Evolutionary conservation across 192 early-diverging fungal species (phyloP).

Genomic region (Allomyces macrogynus): DNA sequence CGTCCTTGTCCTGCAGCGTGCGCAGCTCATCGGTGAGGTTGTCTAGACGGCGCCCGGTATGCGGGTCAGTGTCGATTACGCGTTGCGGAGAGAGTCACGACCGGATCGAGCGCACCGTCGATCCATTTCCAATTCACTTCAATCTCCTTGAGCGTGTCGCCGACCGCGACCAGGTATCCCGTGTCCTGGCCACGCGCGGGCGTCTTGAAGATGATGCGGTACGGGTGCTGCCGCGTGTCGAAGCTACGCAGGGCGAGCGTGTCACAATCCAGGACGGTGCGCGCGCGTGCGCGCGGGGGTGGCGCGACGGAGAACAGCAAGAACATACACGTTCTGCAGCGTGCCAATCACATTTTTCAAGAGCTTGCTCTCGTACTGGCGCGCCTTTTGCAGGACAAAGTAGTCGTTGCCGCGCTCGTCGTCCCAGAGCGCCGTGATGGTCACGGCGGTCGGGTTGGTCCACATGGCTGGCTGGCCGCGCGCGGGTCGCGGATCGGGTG

Average conservation of each 20-base stretch:
- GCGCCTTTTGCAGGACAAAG: constrained; percentile 51
- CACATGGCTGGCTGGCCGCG: neutral
- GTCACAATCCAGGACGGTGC: constrained; percentile 4
- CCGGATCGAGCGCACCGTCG: constrained; percentile 20
- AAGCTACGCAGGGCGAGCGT: constrained; percentile 27
- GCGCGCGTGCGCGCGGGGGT: neutral
- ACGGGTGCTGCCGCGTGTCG: constrained; percentile 81
- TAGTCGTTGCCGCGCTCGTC: constrained; percentile 34
- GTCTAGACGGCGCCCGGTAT: no score
- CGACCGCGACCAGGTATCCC: constrained; percentile 64
- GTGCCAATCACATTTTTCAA: constrained; percentile 58
- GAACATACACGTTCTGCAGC: constrained; percentile 74
- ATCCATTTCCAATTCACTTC: constrained; percentile 84
- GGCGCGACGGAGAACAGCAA: neutral
- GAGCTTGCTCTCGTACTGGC: constrained; percentile 31
- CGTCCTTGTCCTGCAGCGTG: constrained; percentile 50
- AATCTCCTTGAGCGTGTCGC: constrained; percentile 60
- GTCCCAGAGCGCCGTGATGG: constrained; percentile 43
- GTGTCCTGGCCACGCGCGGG: constrained; percentile 19
- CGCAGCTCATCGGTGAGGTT: constrained; percentile 51
- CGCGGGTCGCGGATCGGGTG: no score
- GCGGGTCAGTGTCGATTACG: neutral
- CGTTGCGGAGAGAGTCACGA: constrained; percentile 4
- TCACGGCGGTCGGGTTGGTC: neutral
- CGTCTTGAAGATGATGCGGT: constrained; percentile 60